phyloP scores from a whole-genome alignment of 768 basidiomycete genomes.

The Rhizopogon vinicolor region DNA sequence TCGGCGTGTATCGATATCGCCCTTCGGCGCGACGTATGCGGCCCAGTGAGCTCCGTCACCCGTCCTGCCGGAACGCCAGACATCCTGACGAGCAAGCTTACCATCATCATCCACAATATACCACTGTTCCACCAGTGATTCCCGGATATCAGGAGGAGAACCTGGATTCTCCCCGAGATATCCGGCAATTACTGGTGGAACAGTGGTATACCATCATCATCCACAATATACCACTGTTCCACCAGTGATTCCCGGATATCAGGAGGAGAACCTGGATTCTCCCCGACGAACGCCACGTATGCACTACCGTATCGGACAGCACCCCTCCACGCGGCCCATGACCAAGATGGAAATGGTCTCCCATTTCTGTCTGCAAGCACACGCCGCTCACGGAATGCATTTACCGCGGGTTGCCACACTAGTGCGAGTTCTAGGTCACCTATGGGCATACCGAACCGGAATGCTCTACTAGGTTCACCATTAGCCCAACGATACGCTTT shows the following conservation, averaged over 20 bases:
- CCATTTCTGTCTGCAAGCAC: neutral
- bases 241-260: conserved; percentile 12
- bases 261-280: neutral
- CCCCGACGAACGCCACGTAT: neutral
- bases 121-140: conserved; percentile 16
- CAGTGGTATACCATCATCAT: too few relatives aligned
- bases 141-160: neutral
- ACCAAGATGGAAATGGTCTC: conserved; percentile 17
- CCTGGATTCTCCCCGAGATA: neutral
- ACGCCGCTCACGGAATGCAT: conserved; percentile 8
- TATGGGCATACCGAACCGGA: neutral
- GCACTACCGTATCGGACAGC: conserved; percentile 1
- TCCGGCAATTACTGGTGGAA: too few relatives aligned
- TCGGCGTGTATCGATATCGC: neutral
- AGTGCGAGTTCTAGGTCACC: conserved; percentile 11
- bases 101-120: conserved; percentile 11
- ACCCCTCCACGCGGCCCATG: conserved; percentile 23
- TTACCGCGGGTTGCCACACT: conserved; percentile 17
- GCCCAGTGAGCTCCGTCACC: too few relatives aligned
- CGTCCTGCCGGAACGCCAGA: neutral
- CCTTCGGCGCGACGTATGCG: conserved; percentile 1
- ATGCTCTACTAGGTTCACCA: neutral
- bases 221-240: conserved; percentile 12
- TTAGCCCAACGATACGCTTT: neutral
- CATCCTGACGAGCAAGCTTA: conserved; percentile 10